These are phyloP conservation scores for Cyberlindnera meyerae DNA, from an alignment of 805 yeast genomes.

Conservation along the genomic window DNA sequence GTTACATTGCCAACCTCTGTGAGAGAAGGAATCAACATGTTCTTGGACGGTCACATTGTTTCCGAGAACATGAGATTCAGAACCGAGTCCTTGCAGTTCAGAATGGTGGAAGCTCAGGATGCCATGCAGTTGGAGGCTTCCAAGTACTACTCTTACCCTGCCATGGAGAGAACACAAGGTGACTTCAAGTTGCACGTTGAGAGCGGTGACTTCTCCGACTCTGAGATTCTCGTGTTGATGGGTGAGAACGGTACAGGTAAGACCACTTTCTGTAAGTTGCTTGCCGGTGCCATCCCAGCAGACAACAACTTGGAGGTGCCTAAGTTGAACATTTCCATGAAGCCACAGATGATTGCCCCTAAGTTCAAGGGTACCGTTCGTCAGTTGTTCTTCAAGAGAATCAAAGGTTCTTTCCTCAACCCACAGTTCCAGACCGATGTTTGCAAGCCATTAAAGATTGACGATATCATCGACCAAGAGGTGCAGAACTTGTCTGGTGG, in stretches of 20 bases:
- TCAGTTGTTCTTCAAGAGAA: constrained; percentile 94
- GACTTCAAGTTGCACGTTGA: constrained; percentile 84
- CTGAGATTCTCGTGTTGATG: constrained; percentile 98
- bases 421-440: constrained; percentile 99
- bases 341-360: constrained; percentile 99
- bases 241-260: constrained; percentile 99
- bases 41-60: constrained; percentile 96
- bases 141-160: constrained; percentile 71
- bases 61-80: constrained; percentile 96
- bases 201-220: constrained; percentile 88
- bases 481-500: constrained; percentile 98
- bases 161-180: constrained; percentile 89
- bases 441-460: constrained; percentile 89
- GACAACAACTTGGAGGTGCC: constrained; percentile 80
- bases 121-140: constrained; percentile 71
- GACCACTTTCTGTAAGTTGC: constrained; percentile 91
- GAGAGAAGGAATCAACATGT: constrained; percentile 98
- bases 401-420: constrained; percentile 86
- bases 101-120: constrained; percentile 87
- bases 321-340: constrained; percentile 89
- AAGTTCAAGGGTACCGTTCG: constrained; percentile 98
- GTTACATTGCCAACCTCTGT: constrained; percentile 95
- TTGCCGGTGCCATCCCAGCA: constrained; percentile 90
- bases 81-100: constrained; percentile 90
- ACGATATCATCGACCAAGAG: constrained; percentile 94